Evolutionary conservation across 108 stramenopile genomes (phyloP).

Genomic region (Discostella pseudostelligera): DNA sequence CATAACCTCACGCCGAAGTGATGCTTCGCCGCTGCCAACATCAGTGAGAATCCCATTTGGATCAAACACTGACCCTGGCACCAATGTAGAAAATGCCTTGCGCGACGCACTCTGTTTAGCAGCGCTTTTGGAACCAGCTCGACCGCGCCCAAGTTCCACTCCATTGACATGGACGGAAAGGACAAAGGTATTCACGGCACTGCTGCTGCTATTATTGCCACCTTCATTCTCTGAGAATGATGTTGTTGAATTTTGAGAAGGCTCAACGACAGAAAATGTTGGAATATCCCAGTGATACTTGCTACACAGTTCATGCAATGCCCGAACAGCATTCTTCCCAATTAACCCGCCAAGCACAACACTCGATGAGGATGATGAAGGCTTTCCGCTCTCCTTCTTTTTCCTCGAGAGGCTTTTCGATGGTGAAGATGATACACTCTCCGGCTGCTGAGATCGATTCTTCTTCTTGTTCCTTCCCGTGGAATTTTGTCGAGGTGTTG

Average conservation of each 20-base stretch:
- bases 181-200: slow-evolving; percentile 46
- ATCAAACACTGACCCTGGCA: slow-evolving; percentile 71
- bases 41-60: slow-evolving; percentile 65
- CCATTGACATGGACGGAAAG: slow-evolving; percentile 61
- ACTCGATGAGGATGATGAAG: slow-evolving; percentile 1
- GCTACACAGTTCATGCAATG: slow-evolving; percentile 78
- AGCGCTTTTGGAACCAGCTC: slow-evolving; percentile 61
- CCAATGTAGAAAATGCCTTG: slow-evolving; percentile 58
- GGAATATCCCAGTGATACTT: slow-evolving; percentile 61
- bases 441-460: slow-evolving; percentile 28
- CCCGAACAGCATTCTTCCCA: slow-evolving; percentile 77
- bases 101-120: slow-evolving; percentile 81
- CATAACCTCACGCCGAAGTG: slow-evolving; percentile 4
- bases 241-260: background rate
- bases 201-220: slow-evolving; percentile 1
- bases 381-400: background rate
- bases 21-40: slow-evolving; percentile 9
- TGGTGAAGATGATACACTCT: background rate
- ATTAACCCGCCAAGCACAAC: slow-evolving; percentile 47
- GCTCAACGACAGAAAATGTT: slow-evolving; percentile 23
- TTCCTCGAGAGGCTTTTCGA: background rate
- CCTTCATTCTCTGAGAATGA: background rate
- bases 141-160: slow-evolving; percentile 63
- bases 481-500: background rate
- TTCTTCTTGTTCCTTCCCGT: slow-evolving; percentile 31